phyloP scores from a whole-genome alignment of 768 basidiomycete genomes.

The Rhodosporidiobolus odoratus region DNA sequence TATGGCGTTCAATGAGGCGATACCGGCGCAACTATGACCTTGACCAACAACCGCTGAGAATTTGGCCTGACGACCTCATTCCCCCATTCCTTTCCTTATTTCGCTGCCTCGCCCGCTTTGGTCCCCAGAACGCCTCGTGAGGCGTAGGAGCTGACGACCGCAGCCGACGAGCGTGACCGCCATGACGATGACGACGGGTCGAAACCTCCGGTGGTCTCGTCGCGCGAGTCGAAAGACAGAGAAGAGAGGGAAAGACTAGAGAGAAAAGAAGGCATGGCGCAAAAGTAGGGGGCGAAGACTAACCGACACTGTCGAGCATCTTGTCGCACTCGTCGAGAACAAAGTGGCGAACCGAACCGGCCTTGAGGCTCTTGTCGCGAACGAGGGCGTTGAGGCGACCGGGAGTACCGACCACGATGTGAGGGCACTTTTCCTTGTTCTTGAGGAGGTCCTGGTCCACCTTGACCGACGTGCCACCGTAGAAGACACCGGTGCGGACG shows the following conservation, averaged over 20 bases:
- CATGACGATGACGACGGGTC: too few relatives aligned
- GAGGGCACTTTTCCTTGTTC: conserved; percentile 94
- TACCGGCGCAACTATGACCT: too few relatives aligned
- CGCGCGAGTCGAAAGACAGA: background rate
- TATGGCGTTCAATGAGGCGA: too few relatives aligned
- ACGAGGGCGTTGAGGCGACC: conserved; percentile 93
- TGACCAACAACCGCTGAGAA: too few relatives aligned
- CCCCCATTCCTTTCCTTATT: too few relatives aligned
- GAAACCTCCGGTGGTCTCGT: background rate
- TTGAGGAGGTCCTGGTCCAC: conserved; percentile 91
- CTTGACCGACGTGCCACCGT: conserved; percentile 88
- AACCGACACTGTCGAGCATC: conserved; percentile 99
- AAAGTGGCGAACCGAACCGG: conserved; percentile 97
- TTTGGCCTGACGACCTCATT: background rate
- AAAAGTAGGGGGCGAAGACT: conserved; percentile 55
- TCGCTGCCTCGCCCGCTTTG: too few relatives aligned
- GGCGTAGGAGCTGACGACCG: too few relatives aligned
- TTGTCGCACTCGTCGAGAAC: conserved; percentile 99
- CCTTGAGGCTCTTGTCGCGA: conserved; percentile 90
- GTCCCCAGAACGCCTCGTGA: too few relatives aligned
- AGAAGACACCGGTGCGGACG: conserved; percentile 94
- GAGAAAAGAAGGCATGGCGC: background rate
- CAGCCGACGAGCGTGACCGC: too few relatives aligned
- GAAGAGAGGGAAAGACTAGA: background rate
- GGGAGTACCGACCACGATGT: conserved; percentile 97